Percentiles rank a stretch among this genome's conserved stretches.
phyloP scores from a whole-genome alignment of 148 eudicot species.

The Fagopyrum tataricum region DNA sequence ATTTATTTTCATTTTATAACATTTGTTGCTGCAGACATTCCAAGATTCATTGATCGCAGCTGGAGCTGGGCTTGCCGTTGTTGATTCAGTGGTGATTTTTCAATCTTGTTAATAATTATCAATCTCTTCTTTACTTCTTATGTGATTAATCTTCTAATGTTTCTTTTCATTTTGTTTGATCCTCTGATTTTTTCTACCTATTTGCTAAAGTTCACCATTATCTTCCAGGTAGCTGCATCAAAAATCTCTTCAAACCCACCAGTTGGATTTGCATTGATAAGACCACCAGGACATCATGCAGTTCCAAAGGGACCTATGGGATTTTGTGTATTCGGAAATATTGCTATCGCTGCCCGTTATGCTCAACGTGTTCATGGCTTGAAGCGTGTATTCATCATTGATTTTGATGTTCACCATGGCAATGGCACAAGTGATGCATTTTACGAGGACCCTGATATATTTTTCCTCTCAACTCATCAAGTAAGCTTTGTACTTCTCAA shows the following conservation, averaged over 20 bases:
- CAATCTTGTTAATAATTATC: slow-evolving; percentile 14
- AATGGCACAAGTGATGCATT: slow-evolving; percentile 95
- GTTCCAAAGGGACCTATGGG: slow-evolving; percentile 96
- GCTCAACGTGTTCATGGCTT: slow-evolving; percentile 81
- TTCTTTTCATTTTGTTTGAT: not conserved
- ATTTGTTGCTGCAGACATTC: slow-evolving; percentile 57
- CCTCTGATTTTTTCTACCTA: not conserved
- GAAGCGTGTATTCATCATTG: slow-evolving; percentile 83
- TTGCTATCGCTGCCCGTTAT: slow-evolving; percentile 90
- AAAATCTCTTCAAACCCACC: slow-evolving; percentile 49
- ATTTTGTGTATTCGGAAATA: slow-evolving; percentile 90
- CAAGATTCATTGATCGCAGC: slow-evolving; percentile 78
- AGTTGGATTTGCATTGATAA: slow-evolving; percentile 71
- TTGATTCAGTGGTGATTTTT: slow-evolving; percentile 88
- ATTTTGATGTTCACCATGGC: slow-evolving; percentile 97
- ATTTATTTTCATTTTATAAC: slow-evolving; percentile 4
- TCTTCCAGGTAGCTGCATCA: slow-evolving; percentile 71
- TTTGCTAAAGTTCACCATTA: slow-evolving; percentile 15
- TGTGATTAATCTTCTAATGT: not conserved
- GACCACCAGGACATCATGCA: slow-evolving; percentile 99
- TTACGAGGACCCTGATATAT: slow-evolving; percentile 87
- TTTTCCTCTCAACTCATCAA: slow-evolving; percentile 91
- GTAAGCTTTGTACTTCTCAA: slow-evolving; percentile 22
- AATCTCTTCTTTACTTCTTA: not conserved
- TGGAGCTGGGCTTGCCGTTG: slow-evolving; percentile 85